phyloP scores from a whole-genome alignment of 768 basidiomycete genomes.

The Mycena metata region DNA sequence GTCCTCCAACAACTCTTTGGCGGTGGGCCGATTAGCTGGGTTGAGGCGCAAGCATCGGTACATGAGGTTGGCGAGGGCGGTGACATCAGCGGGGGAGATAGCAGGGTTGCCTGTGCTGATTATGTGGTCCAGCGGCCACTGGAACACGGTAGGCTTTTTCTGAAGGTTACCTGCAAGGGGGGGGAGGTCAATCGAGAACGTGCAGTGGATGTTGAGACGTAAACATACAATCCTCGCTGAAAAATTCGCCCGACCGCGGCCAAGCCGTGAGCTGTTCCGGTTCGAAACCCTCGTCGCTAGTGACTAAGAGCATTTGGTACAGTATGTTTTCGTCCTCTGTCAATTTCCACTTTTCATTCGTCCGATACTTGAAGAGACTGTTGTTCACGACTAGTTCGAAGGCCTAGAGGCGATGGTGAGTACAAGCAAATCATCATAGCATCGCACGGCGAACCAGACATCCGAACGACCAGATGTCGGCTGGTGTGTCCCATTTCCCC shows the following conservation, averaged over 20 bases:
- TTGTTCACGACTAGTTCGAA: conserved; percentile 30
- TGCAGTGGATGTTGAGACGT: too few relatives aligned
- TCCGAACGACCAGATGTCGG: conserved; percentile 50
- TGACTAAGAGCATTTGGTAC: conserved; percentile 27
- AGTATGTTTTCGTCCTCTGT: conserved; percentile 30
- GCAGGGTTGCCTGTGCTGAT: too few relatives aligned
- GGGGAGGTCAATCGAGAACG: too few relatives aligned
- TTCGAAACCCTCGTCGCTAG: conserved; percentile 10
- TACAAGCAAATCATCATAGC: not conserved
- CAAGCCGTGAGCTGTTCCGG: conserved; percentile 22
- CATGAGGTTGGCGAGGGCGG: conserved; percentile 18
- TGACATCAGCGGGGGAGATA: too few relatives aligned
- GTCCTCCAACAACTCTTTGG: conserved; percentile 34
- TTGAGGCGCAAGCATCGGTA: conserved; percentile 30
- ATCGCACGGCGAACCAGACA: conserved; percentile 42
- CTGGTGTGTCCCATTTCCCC: conserved; percentile 44
- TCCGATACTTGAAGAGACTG: conserved; percentile 26
- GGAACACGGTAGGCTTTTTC: too few relatives aligned
- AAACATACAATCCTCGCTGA: not conserved
- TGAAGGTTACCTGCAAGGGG: too few relatives aligned
- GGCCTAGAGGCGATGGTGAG: conserved; percentile 19
- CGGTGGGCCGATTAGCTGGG: conserved; percentile 32
- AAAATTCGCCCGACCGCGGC: conserved; percentile 16
- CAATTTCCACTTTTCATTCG: conserved; percentile 13
- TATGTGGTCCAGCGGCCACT: too few relatives aligned